A percentile compares a stretch with the other conserved stretches of the same genome.
phyloP scores from a whole-genome alignment of 2,329 filamentous ascomycete genomes.

The Stagonosporopsis vannaccii region DNA sequence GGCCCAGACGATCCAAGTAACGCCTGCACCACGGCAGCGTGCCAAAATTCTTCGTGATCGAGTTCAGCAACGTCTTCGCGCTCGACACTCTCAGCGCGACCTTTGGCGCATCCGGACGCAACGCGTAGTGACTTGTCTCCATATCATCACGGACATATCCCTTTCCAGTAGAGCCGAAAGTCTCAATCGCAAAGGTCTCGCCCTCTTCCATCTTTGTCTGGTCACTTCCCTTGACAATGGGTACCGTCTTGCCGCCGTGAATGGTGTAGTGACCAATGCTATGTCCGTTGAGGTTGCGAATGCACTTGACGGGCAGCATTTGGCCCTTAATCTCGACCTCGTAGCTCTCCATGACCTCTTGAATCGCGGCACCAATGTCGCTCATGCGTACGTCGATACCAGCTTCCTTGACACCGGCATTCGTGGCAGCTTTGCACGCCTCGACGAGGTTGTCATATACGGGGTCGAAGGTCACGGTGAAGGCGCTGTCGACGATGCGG shows the following conservation, averaged over 20 bases:
- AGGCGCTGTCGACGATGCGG: constrained; percentile 74
- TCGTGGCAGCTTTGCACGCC: constrained; percentile 73
- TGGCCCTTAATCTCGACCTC: constrained; percentile 83
- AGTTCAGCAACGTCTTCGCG: constrained; percentile 82
- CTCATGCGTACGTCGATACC: constrained; percentile 91
- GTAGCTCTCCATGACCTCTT: constrained; percentile 93
- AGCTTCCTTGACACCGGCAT: constrained; percentile 82
- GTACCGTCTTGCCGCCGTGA: constrained; percentile 91
- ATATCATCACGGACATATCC: constrained; percentile 85
- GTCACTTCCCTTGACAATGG: constrained; percentile 87
- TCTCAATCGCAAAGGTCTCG: constrained; percentile 94
- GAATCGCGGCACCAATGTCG: constrained; percentile 83
- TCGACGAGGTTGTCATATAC: constrained; percentile 72
- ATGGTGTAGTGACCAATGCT: constrained; percentile 90
- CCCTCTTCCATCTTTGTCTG: constrained; percentile 98
- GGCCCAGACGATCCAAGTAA: constrained; percentile 90
- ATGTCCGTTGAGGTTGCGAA: constrained; percentile 88
- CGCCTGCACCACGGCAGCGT: constrained; percentile 89
- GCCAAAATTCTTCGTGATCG: constrained; percentile 96
- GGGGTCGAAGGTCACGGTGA: constrained; percentile 72
- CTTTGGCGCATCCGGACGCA: constrained; percentile 74
- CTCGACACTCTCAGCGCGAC: constrained; percentile 79
- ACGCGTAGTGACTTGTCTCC: constrained; percentile 89
- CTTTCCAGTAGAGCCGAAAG: constrained; percentile 91
- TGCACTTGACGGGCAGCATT: constrained; percentile 81